A percentile compares a stretch with the other conserved stretches of the same genome.
Conservation (phyloP, 164 flowering plant species). For the Cinnamomum micranthum region DNA sequence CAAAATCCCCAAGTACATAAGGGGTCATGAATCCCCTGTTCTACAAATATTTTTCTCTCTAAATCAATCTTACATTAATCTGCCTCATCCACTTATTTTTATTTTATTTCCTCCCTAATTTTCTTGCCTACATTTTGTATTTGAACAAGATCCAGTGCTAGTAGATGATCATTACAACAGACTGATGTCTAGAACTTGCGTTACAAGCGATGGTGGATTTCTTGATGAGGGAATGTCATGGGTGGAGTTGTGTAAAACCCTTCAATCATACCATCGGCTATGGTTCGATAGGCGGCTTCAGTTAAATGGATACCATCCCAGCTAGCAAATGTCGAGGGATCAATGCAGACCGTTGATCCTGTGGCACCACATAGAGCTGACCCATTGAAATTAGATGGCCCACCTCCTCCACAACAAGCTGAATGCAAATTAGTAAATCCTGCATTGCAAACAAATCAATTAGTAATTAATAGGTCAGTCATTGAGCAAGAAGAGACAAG, state of each 20-base stretch:
- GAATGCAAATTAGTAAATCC: constrained; percentile 15
- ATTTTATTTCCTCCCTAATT: too few species aligned
- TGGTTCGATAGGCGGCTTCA: constrained; percentile 29
- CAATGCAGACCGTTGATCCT: constrained; percentile 17
- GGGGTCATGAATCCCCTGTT: too few species aligned
- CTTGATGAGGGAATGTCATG: background rate
- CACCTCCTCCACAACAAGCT: constrained; percentile 38
- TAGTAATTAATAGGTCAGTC: background rate
- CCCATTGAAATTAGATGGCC: constrained; percentile 22
- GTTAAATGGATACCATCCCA: constrained; percentile 45
- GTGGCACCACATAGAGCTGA: constrained; percentile 17
- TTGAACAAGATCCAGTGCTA: too few species aligned
- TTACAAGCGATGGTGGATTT: background rate
- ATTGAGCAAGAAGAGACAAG: background rate
- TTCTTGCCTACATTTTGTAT: too few species aligned
- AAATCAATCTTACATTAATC: too few species aligned
- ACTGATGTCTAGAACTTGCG: too few species aligned
- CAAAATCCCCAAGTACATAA: too few species aligned
- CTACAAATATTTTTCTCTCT: too few species aligned
- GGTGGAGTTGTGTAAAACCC: constrained; percentile 10
- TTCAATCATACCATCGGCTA: constrained; percentile 22
- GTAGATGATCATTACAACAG: too few species aligned
- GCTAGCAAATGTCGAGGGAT: constrained; percentile 27
- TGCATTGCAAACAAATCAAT: constrained; percentile 3
- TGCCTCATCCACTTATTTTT: too few species aligned